Base-by-base conservation (phyloP, 2,329 filamentous ascomycete genomes). In the Polytolypa hystricis region DNA sequence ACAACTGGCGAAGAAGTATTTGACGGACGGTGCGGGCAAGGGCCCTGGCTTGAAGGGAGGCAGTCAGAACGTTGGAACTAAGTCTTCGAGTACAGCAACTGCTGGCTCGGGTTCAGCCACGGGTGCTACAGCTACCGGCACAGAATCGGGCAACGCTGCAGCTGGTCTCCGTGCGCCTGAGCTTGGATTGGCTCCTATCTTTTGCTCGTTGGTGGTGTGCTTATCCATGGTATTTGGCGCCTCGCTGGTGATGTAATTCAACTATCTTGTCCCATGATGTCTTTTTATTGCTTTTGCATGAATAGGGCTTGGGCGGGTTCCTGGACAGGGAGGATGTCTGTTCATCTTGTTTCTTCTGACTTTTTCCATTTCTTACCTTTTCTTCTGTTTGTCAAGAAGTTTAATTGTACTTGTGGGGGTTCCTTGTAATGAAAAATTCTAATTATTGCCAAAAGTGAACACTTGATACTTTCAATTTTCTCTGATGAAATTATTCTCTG, bases 21-120 rank as follows among this genome's bases (percentile, higher is more conserved):
- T 79, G 61, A 66, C 63, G 41, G 55, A 68, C 5, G 75, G 75
- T 48, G 73, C 74, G 30, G 75, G 76, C 33, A 62, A 58, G 25
- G 73, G 70, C 4, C 62, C 62, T 17, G 75, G 75, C 50, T 71
- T 79, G 44, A 43, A 39, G 9, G 75, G 74, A 31, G 75, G 75
- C 20, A 71, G 66, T 42, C 73, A 77, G 61, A 63, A 66, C 40
- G 58, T 71, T 21, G 73, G 73, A 35, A 64, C 66, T 40, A 51
- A 55, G 23, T 67, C 66, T 37, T 58, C 66, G 32, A 61, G 56
- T 19, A 69, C 66, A 41, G 65, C 71, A 20, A 56, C 62, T 35
- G 58, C 71, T 43, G 47, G 45, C 30, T 55, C 60, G 12, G 47
- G 47, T 21, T 40, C 48, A 15, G 54, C 53, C 14, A 44, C n/a